Base-by-base conservation (phyloP, 305 asterid species). In the Lippia alba region DNA sequence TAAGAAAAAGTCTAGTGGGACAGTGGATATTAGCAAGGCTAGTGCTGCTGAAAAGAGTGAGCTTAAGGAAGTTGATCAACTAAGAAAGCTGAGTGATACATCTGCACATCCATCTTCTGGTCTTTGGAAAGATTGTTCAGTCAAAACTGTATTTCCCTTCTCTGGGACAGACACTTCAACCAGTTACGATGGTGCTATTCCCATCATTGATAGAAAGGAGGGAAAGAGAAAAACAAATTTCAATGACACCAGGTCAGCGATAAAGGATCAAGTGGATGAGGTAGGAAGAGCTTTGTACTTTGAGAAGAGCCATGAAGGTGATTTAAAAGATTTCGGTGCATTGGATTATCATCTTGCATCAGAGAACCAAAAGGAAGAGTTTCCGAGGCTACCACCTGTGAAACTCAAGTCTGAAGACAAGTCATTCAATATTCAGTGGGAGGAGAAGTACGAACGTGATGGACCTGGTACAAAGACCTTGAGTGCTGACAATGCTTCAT, bases 351-450 rank as follows among this genome's bases (percentile, higher is more conserved):
- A 80, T 58, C 81, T 75, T 78, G 76, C 84, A 32, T 61, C 87
- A 0, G 96, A 83, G 79, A 90, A 78, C 75, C 94, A 82, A 60
- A 90, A 85, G 87, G 99, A 94, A 84, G 98, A 91, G 82, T 82
- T 92, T 63, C 99, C 99, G 34, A 87, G 96, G 81, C 78, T 94
- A 53, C 86, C 96, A 41, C 99, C 96, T 54, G 97, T 94, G 72
- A 89, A 87, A 70, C 95, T 94, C 64, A 94, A 92, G 80, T 84
- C 98, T 39, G 96, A 88, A 74, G 96, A 89, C 82, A 94, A 86
- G 83, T 64, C 96, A 46, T 88, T 86, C 81, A 90, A 70, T 79
- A 82, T 89, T 79, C 94, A 82, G 14, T 92, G 96, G 99, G 99
- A 88, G 71, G 91, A 91, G 80, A 92, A 87, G 70, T 82, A 84